phyloP scores from a whole-genome alignment of 2,329 filamentous ascomycete genomes.

The Paraphaeosphaeria minitans region DNA sequence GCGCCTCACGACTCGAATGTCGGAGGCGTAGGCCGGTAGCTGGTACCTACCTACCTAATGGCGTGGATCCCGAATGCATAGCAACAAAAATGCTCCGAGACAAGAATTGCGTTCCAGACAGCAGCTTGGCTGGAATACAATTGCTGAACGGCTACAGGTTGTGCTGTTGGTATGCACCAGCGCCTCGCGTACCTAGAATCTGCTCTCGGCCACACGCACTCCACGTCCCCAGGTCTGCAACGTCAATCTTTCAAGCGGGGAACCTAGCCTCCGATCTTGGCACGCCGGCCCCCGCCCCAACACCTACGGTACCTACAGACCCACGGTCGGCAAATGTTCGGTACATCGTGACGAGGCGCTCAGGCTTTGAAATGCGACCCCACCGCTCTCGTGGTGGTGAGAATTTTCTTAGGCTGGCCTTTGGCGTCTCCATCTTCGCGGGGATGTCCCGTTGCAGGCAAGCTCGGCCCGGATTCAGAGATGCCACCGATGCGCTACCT shows the following conservation, averaged over 20 bases:
- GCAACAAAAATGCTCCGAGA: background rate
- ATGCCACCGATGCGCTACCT: background rate
- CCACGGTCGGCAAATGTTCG: background rate
- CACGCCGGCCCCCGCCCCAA: background rate
- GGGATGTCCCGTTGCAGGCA: background rate
- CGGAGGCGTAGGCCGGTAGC: constrained; percentile 10
- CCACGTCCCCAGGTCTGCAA: background rate
- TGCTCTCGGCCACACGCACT: background rate
- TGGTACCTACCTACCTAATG: too few species aligned
- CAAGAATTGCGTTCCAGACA: background rate
- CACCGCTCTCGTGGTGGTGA: background rate
- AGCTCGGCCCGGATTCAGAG: background rate
- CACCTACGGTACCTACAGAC: background rate
- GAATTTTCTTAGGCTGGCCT: background rate
- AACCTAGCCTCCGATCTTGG: background rate
- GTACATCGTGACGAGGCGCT: background rate
- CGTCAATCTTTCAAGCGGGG: constrained; percentile 14
- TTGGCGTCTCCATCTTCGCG: background rate
- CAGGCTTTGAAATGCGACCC: background rate
- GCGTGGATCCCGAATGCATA: background rate
- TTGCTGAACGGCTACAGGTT: background rate
- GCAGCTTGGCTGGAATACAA: background rate
- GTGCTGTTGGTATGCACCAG: background rate
- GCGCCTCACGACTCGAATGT: constrained; percentile 21
- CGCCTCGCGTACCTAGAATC: background rate